These are phyloP conservation scores for Euphorbia pulcherrima DNA, from an alignment of 345 rosid species.

Conservation along the genomic window DNA sequence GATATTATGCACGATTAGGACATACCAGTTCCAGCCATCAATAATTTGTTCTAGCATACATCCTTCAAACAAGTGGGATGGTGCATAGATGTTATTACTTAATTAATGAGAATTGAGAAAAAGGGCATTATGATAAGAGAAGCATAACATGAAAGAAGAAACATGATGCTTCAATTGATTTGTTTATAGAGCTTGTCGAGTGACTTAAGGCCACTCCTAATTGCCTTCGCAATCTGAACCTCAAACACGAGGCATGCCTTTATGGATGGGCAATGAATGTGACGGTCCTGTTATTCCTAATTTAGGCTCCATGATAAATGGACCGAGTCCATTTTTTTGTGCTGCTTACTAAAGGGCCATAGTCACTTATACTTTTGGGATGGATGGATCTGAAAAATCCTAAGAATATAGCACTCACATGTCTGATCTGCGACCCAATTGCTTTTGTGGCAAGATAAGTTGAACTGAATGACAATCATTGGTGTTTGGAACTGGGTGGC, in stretches of 20 bases:
- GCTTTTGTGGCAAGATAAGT: slow-evolving; percentile 93
- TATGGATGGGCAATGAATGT: background rate
- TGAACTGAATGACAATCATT: slow-evolving; percentile 87
- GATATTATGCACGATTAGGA: background rate
- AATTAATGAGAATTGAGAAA: background rate
- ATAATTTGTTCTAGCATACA: background rate
- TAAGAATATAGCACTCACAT: slow-evolving; percentile 42
- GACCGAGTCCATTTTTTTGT: background rate
- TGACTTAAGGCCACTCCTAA: background rate
- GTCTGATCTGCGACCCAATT: slow-evolving; percentile 89
- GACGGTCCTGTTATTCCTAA: background rate
- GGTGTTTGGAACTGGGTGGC: slow-evolving; percentile 90
- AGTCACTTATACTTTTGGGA: background rate
- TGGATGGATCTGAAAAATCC: background rate
- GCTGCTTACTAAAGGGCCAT: background rate
- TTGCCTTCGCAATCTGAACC: background rate
- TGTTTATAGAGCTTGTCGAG: background rate
- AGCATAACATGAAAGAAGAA: background rate
- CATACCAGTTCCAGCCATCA: background rate
- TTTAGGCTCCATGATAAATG: background rate
- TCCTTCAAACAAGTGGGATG: background rate
- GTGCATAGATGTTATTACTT: background rate
- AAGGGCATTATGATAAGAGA: background rate
- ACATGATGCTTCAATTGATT: background rate
- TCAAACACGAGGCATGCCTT: background rate